These are phyloP conservation scores for Boechera stricta DNA, from an alignment of 345 rosid genomes.

Conservation along the genomic window DNA sequence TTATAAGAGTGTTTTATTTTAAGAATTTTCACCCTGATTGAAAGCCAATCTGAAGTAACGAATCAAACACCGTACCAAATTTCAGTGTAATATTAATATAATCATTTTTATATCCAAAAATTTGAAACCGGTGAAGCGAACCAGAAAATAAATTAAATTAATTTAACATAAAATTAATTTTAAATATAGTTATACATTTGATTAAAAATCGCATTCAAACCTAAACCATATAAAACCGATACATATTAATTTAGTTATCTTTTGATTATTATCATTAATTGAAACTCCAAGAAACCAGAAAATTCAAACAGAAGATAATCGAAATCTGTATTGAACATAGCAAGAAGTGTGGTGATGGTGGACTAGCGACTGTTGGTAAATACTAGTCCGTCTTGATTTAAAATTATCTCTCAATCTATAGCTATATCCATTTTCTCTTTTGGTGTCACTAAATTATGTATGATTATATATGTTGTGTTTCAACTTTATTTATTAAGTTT, in stretches of 20 bases:
- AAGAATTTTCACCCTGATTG: too few species aligned
- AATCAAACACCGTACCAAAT: too few species aligned
- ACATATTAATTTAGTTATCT: background rate
- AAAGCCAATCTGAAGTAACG: too few species aligned
- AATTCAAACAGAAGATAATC: background rate
- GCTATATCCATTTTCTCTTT: slow-evolving; percentile 13
- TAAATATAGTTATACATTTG: background rate
- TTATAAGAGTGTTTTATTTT: too few species aligned
- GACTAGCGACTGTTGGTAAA: background rate
- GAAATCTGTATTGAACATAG: background rate
- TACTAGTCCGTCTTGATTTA: background rate
- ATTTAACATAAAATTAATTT: background rate
- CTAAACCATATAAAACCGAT: background rate
- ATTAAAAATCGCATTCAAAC: background rate
- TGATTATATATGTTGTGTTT: slow-evolving; percentile 1
- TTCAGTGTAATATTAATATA: background rate
- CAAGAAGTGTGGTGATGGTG: background rate
- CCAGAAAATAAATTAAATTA: background rate
- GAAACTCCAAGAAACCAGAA: background rate
- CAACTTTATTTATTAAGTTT: slow-evolving; percentile 27
- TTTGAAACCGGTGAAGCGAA: background rate
- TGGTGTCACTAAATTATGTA: slow-evolving; percentile 9
- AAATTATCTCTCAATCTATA: background rate
- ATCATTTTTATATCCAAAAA: background rate
- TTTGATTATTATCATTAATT: background rate